These are phyloP conservation scores for Cavenderia fasciculata DNA, from an alignment of 78 protist genomes.

Conservation along the genomic window DNA sequence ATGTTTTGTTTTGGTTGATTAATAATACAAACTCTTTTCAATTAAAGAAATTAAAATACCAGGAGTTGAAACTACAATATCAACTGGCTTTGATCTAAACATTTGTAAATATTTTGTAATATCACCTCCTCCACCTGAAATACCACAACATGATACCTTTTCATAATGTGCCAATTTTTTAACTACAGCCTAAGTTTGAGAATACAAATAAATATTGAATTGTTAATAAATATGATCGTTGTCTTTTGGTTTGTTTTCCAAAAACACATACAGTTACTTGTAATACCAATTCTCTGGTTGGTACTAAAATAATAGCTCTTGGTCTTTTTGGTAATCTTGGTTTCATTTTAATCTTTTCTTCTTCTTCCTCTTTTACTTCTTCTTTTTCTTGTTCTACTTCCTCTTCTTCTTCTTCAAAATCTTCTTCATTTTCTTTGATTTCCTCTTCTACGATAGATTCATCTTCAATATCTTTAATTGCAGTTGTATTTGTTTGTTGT, in stretches of 20 bases:
- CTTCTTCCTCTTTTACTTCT: not conserved
- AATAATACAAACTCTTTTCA: slow-evolving; percentile 17
- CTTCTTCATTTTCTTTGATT: not conserved
- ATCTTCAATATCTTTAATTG: not conserved
- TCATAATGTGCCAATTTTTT: slow-evolving; percentile 42
- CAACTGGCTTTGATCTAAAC: slow-evolving; percentile 11
- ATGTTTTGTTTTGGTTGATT: not conserved
- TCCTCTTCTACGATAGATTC: not conserved
- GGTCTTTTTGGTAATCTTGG: slow-evolving; percentile 62
- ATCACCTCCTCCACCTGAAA: slow-evolving; percentile 72
- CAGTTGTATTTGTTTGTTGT: not conserved
- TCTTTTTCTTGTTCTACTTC: not conserved
- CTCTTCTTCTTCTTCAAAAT: not conserved
- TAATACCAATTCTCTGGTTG: slow-evolving; percentile 83
- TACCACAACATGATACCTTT: slow-evolving; percentile 19
- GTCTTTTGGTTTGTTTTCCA: no score
- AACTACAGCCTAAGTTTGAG: slow-evolving; percentile 2
- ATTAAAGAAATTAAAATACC: slow-evolving; percentile 52
- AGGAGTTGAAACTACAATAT: slow-evolving; percentile 81
- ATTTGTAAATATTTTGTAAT: not conserved
- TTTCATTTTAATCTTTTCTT: not conserved
- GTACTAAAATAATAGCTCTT: slow-evolving; percentile 84
- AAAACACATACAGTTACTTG: no score
- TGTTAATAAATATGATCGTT: no score
- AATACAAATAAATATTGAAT: no score